Evolutionary conservation across 2,329 filamentous ascomycete genomes (phyloP), one percentile per base, ranked within the genome.

Genomic region (Talaromyces marneffei): DNA sequence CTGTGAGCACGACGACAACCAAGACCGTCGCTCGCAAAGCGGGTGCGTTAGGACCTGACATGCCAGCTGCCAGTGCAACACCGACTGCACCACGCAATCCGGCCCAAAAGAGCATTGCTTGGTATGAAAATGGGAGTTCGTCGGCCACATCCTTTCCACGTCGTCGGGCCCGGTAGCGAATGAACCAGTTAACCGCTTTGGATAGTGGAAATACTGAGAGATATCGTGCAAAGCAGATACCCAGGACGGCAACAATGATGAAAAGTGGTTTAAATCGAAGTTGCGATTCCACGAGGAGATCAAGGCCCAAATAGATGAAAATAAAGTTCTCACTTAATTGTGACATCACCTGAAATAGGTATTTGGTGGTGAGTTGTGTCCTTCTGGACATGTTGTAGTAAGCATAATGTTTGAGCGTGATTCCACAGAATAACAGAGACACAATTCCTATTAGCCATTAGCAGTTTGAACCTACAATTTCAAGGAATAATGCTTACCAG

Each of bases 41-140:
- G 62, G 87, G 88, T 0, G 87, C 87, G 71, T 96, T 94, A 58
- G 87, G 85, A 50, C 92, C 94, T 0, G 85, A 87, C 52, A 99
- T 83, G 27, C 95, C 89, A 23, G 93, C 93, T 33, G 94, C 94
- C 52, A 99, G 82, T 1, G 94, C 94, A 37, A 99, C 94, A 61
- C 94, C 94, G 68, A 99, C 94, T 52, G 94, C 94, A 69, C 94
- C 94, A 65, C 94, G 90, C 31, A 99, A 82, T 27, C 94, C 94
- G 16, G 94, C 94, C 94, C 94, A 99, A 78, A 96, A 99, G n/a
- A 99, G 85, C 94, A 99, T 97, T n/a, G 90, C 92, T 76, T 97
- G 94, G 76, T 97, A 96, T 68, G 91, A 91, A 72, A 92, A 95
- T 0, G 94, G 94, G 37, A 99, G 79, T 74, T 97, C 94, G 66